Percentiles rank a stretch among this genome's conserved stretches.
phyloP scores from a whole-genome alignment of 768 basidiomycete genomes.

The Boletus rubropictus region DNA sequence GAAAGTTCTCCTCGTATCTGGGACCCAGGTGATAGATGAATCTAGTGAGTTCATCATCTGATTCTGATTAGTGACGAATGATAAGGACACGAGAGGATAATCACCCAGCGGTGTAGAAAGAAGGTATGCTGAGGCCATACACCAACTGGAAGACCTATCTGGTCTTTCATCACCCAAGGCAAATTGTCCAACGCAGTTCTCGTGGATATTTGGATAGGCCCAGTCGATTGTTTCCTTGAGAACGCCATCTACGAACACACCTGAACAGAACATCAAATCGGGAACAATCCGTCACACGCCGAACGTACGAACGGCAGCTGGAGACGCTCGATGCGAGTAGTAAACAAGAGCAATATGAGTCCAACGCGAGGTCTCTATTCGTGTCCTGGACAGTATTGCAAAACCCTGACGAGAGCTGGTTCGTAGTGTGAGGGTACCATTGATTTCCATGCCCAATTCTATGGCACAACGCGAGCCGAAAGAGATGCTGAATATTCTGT shows the following conservation, averaged over 20 bases:
- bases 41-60: slow-evolving; percentile 66
- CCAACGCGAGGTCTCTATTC: slow-evolving; percentile 57
- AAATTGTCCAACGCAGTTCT: slow-evolving; percentile 38
- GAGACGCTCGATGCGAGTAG: slow-evolving; percentile 49
- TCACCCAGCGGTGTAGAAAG: slow-evolving; percentile 55
- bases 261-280: slow-evolving; percentile 32
- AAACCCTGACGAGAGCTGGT: slow-evolving; percentile 37
- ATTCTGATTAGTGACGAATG: slow-evolving; percentile 10
- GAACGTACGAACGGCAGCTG: slow-evolving; percentile 56
- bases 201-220: slow-evolving; percentile 52
- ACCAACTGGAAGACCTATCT: slow-evolving; percentile 46
- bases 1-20: slow-evolving; percentile 69
- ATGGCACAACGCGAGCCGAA: slow-evolving; percentile 32
- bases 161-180: slow-evolving; percentile 50
- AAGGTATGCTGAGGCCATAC: slow-evolving; percentile 60
- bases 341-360: slow-evolving; percentile 66
- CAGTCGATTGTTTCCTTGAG: slow-evolving; percentile 58
- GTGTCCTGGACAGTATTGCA: slow-evolving; percentile 40
- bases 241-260: slow-evolving; percentile 70
- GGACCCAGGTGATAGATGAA: slow-evolving; percentile 81
- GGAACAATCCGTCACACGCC: background rate
- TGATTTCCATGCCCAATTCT: slow-evolving; percentile 43
- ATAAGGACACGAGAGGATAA: background rate
- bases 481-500: slow-evolving; percentile 35
- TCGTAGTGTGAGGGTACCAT: slow-evolving; percentile 52